A percentile compares a stretch with the other conserved stretches of the same genome.
Evolutionary conservation across 139 green algal species (phyloP).

Genomic region (Desmodesmus armatus): DNA sequence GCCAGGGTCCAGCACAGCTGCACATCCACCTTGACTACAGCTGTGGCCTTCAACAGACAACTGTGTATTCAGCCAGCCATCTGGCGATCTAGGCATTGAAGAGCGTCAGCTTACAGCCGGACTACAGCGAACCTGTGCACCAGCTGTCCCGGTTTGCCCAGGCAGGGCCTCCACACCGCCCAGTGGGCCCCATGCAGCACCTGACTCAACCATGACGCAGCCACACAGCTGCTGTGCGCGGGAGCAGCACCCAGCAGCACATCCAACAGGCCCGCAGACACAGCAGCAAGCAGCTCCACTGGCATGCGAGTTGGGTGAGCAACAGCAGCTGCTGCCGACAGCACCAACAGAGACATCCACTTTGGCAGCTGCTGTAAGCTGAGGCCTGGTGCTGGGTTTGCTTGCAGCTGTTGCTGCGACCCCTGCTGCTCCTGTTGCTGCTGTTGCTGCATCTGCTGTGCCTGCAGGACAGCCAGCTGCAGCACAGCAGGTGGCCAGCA

Average conservation of each 20-base stretch:
- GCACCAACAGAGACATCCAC: slow-evolving; percentile 24
- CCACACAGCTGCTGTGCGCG: slow-evolving; percentile 24
- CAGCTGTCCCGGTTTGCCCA: slow-evolving; percentile 16
- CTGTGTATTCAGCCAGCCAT: too few species aligned
- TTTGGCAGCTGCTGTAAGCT: not conserved
- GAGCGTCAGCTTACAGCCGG: too few species aligned
- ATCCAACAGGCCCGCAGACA: slow-evolving; percentile 9
- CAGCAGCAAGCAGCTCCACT: slow-evolving; percentile 24
- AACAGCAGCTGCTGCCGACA: slow-evolving; percentile 20
- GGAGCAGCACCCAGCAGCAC: slow-evolving; percentile 36
- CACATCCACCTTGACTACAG: too few species aligned
- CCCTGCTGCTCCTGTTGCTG: slow-evolving; percentile 37
- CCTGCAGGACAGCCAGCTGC: not conserved
- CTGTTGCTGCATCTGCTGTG: not conserved
- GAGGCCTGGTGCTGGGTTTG: not conserved
- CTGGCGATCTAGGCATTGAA: too few species aligned
- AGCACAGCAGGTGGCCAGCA: slow-evolving; percentile 33
- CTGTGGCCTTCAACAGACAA: too few species aligned
- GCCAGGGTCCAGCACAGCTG: too few species aligned
- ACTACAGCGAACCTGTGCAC: slow-evolving; percentile 30
- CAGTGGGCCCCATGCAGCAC: slow-evolving; percentile 22
- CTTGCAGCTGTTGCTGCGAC: too few species aligned
- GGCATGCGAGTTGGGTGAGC: slow-evolving; percentile 14
- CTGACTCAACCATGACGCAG: slow-evolving; percentile 18
- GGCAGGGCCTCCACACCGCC: slow-evolving; percentile 4